These are phyloP conservation scores for Parascedosporium putredinis DNA, from an alignment of 2,329 filamentous ascomycete genomes.

Conservation along the genomic window DNA sequence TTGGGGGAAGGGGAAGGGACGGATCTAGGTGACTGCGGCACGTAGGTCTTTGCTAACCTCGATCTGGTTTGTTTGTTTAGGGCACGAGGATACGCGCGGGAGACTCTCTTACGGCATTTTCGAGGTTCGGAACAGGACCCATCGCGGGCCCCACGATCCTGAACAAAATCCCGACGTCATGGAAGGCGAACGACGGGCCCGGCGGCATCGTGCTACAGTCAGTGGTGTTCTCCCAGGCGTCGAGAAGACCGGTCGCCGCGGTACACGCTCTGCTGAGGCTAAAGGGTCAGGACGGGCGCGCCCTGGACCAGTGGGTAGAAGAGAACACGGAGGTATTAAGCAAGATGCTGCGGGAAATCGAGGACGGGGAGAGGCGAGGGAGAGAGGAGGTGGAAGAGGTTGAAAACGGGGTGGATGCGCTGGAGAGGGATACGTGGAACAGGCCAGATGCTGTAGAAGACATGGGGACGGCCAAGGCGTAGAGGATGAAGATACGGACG, in stretches of 20 bases:
- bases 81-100: neutral
- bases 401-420: slow-evolving; percentile 40
- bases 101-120: neutral
- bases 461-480: slow-evolving; percentile 29
- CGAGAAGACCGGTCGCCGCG: neutral
- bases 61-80: neutral
- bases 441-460: slow-evolving; percentile 61
- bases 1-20: no score
- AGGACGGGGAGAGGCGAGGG: slow-evolving; percentile 50
- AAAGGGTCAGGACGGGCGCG: neutral
- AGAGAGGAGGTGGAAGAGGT: slow-evolving; percentile 48
- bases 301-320: neutral
- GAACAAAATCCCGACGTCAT: neutral
- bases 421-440: slow-evolving; percentile 71
- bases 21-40: neutral
- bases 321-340: slow-evolving; percentile 21
- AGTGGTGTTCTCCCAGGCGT: neutral
- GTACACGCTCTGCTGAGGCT: slow-evolving; percentile 6
- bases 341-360: slow-evolving; percentile 42
- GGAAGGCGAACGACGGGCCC: neutral
- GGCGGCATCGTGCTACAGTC: neutral
- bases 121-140: neutral
- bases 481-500: no score
- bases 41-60: neutral
- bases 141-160: neutral